Evolutionary conservation across 495 filamentous ascomycete species (phyloP), one percentile per base, ranked within the genome.

Genomic region (Penicillium taxi): DNA sequence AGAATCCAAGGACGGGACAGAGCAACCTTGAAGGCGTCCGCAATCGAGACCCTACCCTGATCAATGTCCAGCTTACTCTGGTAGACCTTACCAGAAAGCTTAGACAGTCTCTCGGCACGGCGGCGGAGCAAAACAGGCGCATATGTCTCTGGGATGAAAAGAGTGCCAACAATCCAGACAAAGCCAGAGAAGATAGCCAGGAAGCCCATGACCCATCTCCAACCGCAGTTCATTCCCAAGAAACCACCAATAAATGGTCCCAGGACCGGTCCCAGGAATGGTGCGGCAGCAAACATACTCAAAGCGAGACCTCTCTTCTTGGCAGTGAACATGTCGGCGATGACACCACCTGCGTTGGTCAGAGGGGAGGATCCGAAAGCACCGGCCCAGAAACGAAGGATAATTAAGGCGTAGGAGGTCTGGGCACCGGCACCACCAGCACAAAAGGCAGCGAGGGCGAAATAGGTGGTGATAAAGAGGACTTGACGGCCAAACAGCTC

Each of bases 331-430:
- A 86, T 81, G 45, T 88, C 81, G 20, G 81, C 78, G 45, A 86
- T 82, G 22, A 85, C 75, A 50, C 81, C 81, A 40, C 81, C 81
- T 12, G 78, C 68, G 53, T 85, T 87, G 17, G 81, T 84, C 37
- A 87, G 48, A 19, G 81, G 75, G 1, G 80, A 82, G 2, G 78
- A 78, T 19, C 85, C 85, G 54, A 86, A 84, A n/a, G 81, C 67
- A 34, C 85, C 81, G 17, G 79, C 81, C 35, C 88, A 79, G 69
- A 88, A 86, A 15, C 85, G 80, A 18, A 87, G 70, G 42, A 88
- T 73, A 33, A 88, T 62, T 1, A 91, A 62, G 2, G 78, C 74
- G 45, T 72, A 57, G 30, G 78, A 71, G 44, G 83, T 85, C 41
- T 76, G 63, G 1, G 79, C 55, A 9, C 75, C 72, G 2, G 78